These are phyloP conservation scores for Talaromyces islandicus DNA, from an alignment of 2,329 filamentous ascomycete genomes.

Conservation along the genomic window DNA sequence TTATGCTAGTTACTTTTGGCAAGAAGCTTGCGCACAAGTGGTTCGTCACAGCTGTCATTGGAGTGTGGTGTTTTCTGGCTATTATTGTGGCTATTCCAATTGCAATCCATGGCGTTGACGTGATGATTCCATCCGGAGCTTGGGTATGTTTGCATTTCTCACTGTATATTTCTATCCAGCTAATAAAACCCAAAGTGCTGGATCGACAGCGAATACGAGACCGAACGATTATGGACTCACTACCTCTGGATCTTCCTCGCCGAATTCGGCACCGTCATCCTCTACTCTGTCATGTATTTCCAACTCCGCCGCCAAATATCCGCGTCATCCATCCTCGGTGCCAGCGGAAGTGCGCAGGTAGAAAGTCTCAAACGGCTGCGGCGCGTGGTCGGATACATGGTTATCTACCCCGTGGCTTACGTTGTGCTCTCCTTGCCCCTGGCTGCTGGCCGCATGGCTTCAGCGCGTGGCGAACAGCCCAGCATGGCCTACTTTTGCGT, in stretches of 20 bases:
- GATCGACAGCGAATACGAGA: constrained; percentile 39
- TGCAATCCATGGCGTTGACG: constrained; percentile 32
- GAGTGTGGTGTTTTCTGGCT: constrained; percentile 42
- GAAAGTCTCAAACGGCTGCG: constrained; percentile 34
- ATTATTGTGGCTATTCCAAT: constrained; percentile 44
- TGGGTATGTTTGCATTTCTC: constrained; percentile 37
- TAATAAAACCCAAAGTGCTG: constrained; percentile 38
- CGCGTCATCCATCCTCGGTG: constrained; percentile 26
- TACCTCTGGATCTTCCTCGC: constrained; percentile 51
- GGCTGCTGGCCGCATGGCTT: constrained; percentile 44
- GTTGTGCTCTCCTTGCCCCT: constrained; percentile 59
- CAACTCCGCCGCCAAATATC: constrained; percentile 42
- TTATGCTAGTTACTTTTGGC: constrained; percentile 43
- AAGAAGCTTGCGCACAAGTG: constrained; percentile 40
- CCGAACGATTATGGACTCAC: constrained; percentile 45
- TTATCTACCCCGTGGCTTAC: constrained; percentile 48
- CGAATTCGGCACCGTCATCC: constrained; percentile 45
- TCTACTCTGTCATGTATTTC: constrained; percentile 46
- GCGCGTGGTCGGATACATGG: constrained; percentile 43
- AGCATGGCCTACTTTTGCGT: constrained; percentile 43
- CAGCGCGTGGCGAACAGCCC: constrained; percentile 27
- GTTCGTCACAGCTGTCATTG: constrained; percentile 40
- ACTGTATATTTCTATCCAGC: background rate
- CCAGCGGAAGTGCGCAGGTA: constrained; percentile 24
- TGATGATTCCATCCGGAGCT: constrained; percentile 45